Base-by-base conservation (phyloP, 1,139 yeast genomes). In the Casaregolazyma lundiana region DNA sequence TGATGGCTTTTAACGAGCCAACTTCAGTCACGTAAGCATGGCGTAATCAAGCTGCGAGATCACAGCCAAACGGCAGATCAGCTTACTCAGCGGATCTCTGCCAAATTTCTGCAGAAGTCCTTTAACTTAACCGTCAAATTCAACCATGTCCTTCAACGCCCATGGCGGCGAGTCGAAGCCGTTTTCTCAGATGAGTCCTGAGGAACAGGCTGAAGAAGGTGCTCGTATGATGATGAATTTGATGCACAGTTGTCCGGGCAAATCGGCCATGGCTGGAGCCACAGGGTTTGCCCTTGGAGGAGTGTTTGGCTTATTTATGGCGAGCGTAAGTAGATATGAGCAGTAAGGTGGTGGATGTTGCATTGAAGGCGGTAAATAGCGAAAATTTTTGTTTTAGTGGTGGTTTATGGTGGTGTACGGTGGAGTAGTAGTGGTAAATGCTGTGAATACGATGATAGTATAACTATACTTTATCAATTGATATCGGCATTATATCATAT, bases 231-330 rank as follows among this genome's bases (percentile, higher is more conserved):
- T 90, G 83, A 78, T 88, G 63, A 78, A 75, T 46, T 78, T 84
- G 67, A 87, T 89, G 90, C 83, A 84, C 54, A 86, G 96, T 15
- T 92, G 98, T 69, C 97, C 97, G 0, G 97, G 97, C 18, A 92
- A 92, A 65, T 80, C 96, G 0, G 81, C 76, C 32, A 81, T 90
- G 74, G 86, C 96, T 15, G 97, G 97, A 51, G 97, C 83, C 17
- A 82, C 95, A 15, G 98, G 98, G 38, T 92, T 89, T 68, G 92
- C 84, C 35, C 78, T 92, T 41, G 98, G 98, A 69, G 98, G 97
- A 54, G 86, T 90, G 53, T 89, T 92, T 65, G 97, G 98, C 52
- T 71, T 92, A 45, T 90, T 92, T 70, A 92, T 92, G 97, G 96
- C 97, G 3, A 84, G 95, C 42, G 82, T 81, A 84, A 35, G 62